phyloP scores from a whole-genome alignment of 345 rosid genomes.

The Euphorbia lathyris region DNA sequence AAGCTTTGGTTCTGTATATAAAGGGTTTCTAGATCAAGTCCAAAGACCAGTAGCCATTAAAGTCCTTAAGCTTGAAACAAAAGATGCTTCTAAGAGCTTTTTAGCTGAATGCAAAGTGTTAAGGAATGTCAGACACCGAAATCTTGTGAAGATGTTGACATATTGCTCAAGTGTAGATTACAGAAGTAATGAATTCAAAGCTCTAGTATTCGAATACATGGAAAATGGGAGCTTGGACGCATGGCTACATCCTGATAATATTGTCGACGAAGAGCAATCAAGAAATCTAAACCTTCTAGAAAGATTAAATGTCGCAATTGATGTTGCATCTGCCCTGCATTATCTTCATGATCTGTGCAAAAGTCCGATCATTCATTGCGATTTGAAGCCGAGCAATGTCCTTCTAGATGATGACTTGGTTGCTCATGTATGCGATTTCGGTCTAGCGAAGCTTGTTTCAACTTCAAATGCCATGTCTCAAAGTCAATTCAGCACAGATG shows the following conservation, averaged over 20 bases:
- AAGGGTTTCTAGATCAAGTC: neutral
- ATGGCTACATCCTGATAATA: constrained; percentile 13
- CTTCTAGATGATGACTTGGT: constrained; percentile 17
- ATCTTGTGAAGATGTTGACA: constrained; percentile 15
- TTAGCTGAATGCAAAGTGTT: constrained; percentile 16
- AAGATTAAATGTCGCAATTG: constrained; percentile 15
- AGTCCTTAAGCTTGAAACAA: constrained; percentile 9
- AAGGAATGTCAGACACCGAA: constrained; percentile 1
- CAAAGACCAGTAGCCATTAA: constrained; percentile 8
- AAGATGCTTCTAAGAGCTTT: constrained; percentile 17
- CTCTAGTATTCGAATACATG: constrained; percentile 16
- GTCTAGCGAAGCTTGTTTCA: constrained; percentile 11
- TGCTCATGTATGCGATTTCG: constrained; percentile 16
- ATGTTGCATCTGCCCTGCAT: constrained; percentile 16
- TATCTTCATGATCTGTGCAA: constrained; percentile 23
- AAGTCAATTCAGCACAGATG: constrained; percentile 4
- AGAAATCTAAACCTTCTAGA: constrained; percentile 5
- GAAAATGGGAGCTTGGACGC: constrained; percentile 18
- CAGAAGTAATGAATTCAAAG: constrained; percentile 21
- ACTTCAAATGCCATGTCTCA: neutral
- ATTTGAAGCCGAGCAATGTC: constrained; percentile 21
- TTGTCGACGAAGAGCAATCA: neutral
- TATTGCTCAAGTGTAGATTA: constrained; percentile 15
- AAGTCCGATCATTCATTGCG: constrained; percentile 13
- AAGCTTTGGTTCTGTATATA: constrained; percentile 14